These are phyloP conservation scores for Heliocybe sulcata DNA, from an alignment of 1,284 basidiomycete species.

Conservation along the genomic window DNA sequence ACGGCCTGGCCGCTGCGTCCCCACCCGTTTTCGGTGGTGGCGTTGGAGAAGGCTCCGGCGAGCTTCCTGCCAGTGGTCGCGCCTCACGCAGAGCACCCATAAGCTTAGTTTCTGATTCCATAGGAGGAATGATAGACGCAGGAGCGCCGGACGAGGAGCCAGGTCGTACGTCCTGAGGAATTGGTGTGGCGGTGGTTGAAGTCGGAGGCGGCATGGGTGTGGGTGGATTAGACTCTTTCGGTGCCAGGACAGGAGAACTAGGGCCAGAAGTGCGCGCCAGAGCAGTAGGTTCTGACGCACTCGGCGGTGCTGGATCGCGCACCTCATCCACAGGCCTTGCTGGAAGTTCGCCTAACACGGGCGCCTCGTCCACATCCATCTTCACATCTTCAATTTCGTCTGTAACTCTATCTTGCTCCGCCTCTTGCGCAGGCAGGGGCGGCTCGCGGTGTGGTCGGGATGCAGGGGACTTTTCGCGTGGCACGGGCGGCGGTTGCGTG, in stretches of 20 bases:
- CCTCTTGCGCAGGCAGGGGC: background rate
- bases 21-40: background rate
- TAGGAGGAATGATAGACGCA: background rate
- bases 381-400: background rate
- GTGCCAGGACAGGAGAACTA: background rate
- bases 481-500: background rate
- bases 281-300: background rate
- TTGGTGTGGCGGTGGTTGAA: too few relatives aligned
- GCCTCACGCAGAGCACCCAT: background rate
- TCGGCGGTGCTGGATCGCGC: background rate
- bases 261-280: background rate
- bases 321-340: background rate
- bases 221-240: background rate
- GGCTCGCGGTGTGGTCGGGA: background rate
- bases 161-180: too few relatives aligned
- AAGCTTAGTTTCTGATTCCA: background rate
- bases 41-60: background rate
- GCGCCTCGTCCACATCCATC: background rate
- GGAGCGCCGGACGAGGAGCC: too few relatives aligned
- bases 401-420: background rate
- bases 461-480: background rate
- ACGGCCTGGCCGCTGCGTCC: constrained; percentile 29
- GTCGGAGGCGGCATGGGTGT: background rate
- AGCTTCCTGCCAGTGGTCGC: background rate
- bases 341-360: background rate